Evolutionary conservation across 192 early-diverging fungal genomes (phyloP).

Genomic region (Podila epicladia): DNA sequence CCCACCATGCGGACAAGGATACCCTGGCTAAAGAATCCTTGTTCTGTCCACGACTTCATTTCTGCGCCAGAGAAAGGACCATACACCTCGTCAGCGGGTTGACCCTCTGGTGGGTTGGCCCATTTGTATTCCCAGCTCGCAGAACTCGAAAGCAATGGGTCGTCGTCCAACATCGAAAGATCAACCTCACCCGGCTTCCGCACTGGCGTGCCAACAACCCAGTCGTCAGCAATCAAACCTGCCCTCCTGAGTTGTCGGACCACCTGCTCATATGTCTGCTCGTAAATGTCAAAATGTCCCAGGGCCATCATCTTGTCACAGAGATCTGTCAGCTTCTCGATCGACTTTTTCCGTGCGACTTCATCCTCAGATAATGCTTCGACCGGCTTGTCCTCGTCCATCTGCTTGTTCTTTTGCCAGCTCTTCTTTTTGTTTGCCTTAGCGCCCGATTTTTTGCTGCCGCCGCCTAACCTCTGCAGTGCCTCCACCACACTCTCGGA

Average conservation of each 20-base stretch:
- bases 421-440: constrained; percentile 55
- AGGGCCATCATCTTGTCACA: constrained; percentile 77
- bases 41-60: constrained; percentile 54
- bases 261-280: constrained; percentile 73
- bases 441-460: constrained; percentile 51
- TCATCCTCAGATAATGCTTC: constrained; percentile 53
- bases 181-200: constrained; percentile 17
- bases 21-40: constrained; percentile 56
- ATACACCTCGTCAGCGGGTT: constrained; percentile 37
- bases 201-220: constrained; percentile 60
- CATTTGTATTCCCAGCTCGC: constrained; percentile 56
- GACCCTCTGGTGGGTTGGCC: constrained; percentile 30
- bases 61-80: constrained; percentile 54
- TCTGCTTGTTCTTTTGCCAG: constrained; percentile 46
- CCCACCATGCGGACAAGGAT: constrained; percentile 46
- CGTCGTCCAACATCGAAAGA: constrained; percentile 11
- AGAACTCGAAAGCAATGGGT: constrained; percentile 6
- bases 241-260: constrained; percentile 70
- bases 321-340: constrained; percentile 74
- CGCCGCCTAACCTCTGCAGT: constrained; percentile 64
- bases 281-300: constrained; percentile 74
- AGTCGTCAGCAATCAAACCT: constrained; percentile 66
- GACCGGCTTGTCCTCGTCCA: constrained; percentile 10
- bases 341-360: constrained; percentile 49
- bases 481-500: constrained; percentile 69